phyloP scores from a whole-genome alignment of 306 rosid species.

The Ceratonia siliqua region DNA sequence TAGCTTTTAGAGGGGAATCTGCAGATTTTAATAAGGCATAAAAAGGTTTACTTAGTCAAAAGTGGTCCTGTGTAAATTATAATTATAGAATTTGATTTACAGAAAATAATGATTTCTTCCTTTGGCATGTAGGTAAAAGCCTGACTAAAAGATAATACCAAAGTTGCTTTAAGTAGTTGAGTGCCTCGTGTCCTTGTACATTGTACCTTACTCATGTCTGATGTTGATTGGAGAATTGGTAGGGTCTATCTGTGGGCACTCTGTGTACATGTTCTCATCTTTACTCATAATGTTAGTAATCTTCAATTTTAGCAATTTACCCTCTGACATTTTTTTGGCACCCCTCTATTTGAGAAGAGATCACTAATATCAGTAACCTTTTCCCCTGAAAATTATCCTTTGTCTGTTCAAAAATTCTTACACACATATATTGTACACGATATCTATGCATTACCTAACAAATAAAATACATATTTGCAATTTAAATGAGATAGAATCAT shows the following conservation, averaged over 20 bases:
- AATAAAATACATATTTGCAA: too few relatives aligned
- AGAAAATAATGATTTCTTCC: background rate
- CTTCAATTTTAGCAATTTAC: background rate
- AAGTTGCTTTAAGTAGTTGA: background rate
- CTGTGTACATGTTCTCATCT: background rate
- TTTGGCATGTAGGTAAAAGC: slow-evolving; percentile 22
- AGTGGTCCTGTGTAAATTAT: background rate
- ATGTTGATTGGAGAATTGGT: background rate
- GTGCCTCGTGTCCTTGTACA: background rate
- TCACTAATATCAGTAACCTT: too few relatives aligned
- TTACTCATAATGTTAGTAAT: background rate
- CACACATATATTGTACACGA: too few relatives aligned
- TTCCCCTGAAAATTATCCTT: too few relatives aligned
- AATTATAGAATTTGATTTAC: slow-evolving; percentile 12
- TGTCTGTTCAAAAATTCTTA: too few relatives aligned
- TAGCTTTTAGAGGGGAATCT: background rate
- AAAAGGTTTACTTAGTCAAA: slow-evolving; percentile 6
- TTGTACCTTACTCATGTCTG: background rate
- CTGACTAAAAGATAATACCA: background rate
- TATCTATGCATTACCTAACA: too few relatives aligned
- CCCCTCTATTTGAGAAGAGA: background rate
- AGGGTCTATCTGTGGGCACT: slow-evolving; percentile 9
- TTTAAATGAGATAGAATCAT: too few relatives aligned
- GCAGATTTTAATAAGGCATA: background rate
- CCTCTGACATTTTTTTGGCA: background rate